phyloP scores from a whole-genome alignment of 2,329 filamentous ascomycete species.

The Tolypocladium endophyticum region DNA sequence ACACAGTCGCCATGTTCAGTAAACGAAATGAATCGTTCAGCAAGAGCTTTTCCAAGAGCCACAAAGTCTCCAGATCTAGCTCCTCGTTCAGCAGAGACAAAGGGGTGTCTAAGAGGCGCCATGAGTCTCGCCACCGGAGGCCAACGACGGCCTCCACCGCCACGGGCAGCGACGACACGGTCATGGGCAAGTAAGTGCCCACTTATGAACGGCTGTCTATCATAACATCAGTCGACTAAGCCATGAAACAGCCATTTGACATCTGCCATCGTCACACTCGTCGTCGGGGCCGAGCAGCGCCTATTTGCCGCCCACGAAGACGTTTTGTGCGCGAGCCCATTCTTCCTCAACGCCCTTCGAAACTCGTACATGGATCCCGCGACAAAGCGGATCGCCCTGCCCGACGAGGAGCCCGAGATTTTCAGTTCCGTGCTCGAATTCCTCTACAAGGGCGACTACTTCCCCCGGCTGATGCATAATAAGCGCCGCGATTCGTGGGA shows the following conservation, averaged over 20 bases:
- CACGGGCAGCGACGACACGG: slow-evolving; percentile 24
- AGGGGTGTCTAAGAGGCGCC: slow-evolving; percentile 43
- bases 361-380: slow-evolving; percentile 22
- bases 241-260: slow-evolving; percentile 36
- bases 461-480: slow-evolving; percentile 71
- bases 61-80: slow-evolving; percentile 38
- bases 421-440: slow-evolving; percentile 87
- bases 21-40: slow-evolving; percentile 32
- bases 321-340: slow-evolving; percentile 66
- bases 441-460: slow-evolving; percentile 91
- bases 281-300: slow-evolving; percentile 70
- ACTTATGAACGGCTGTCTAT: background rate
- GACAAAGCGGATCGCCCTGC: slow-evolving; percentile 63
- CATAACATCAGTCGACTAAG: background rate
- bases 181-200: slow-evolving; percentile 32
- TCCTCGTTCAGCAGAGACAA: slow-evolving; percentile 44
- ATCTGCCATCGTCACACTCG: slow-evolving; percentile 67
- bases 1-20: slow-evolving; percentile 30
- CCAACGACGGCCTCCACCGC: slow-evolving; percentile 35
- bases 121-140: slow-evolving; percentile 37
- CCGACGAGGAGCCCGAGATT: slow-evolving; percentile 80
- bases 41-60: slow-evolving; percentile 43
- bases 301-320: slow-evolving; percentile 90
- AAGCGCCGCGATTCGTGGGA: slow-evolving; percentile 73
- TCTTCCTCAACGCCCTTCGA: slow-evolving; percentile 45